Evolutionary conservation across 2,329 filamentous ascomycete species (phyloP).

Genomic region (Penicillium nordicum): DNA sequence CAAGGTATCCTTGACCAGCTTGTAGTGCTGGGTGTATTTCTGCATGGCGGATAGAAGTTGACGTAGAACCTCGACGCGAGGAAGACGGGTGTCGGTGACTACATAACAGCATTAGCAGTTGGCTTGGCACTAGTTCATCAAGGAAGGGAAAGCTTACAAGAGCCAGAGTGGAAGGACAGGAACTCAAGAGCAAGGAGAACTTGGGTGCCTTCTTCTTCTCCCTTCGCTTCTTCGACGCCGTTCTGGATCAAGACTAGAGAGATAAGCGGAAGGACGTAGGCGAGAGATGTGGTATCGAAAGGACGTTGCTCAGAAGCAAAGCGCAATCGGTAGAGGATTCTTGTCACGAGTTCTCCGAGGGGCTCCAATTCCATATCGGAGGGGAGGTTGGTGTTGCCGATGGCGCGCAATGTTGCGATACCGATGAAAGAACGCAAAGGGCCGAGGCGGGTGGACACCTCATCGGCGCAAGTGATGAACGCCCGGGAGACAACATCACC

Average conservation of each 20-base stretch:
- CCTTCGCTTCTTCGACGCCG: conserved; percentile 61
- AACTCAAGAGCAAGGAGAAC: conserved; percentile 85
- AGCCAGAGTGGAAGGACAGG: conserved; percentile 79
- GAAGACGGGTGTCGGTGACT: conserved; percentile 67
- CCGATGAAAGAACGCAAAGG: conserved; percentile 78
- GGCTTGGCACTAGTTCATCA: not conserved
- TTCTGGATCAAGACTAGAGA: conserved; percentile 75
- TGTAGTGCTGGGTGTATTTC: conserved; percentile 87
- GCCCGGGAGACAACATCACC: conserved; percentile 74
- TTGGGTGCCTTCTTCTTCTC: conserved; percentile 84
- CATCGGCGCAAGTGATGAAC: conserved; percentile 75
- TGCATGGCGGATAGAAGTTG: conserved; percentile 80
- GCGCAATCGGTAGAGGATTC: conserved; percentile 83
- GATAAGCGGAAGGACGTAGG: conserved; percentile 80
- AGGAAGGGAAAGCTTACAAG: conserved; percentile 49
- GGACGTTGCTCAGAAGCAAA: conserved; percentile 92
- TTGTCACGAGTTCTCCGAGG: conserved; percentile 75
- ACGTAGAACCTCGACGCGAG: conserved; percentile 69
- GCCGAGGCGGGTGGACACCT: conserved; percentile 70
- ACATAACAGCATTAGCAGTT: not conserved
- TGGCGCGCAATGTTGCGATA: conserved; percentile 76
- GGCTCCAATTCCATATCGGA: conserved; percentile 72
- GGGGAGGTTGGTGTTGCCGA: conserved; percentile 69
- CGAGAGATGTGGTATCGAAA: conserved; percentile 81
- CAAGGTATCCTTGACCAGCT: conserved; percentile 88